Conservation (phyloP, 2,329 filamentous ascomycete species). For the Aspergillus alliaceus region DNA sequence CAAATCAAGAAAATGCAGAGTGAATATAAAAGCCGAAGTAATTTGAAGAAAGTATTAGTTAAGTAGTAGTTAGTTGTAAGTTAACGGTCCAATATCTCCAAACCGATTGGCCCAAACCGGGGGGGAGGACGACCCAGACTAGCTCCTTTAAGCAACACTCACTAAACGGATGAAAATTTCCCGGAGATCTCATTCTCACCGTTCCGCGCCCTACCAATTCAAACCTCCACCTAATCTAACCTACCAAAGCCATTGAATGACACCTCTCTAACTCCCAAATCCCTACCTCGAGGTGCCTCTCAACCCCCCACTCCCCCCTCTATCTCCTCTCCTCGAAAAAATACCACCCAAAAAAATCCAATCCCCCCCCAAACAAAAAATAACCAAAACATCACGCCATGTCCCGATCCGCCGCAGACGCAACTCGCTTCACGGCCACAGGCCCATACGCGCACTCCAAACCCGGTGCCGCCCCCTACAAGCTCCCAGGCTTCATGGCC, state of each 20-base stretch:
- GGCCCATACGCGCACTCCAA: slow-evolving; percentile 50
- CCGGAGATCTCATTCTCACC: slow-evolving; percentile 11
- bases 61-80: no score
- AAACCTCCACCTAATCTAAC: not conserved
- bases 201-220: not conserved
- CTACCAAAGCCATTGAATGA: not conserved
- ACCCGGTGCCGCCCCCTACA: slow-evolving; percentile 31
- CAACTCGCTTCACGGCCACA: slow-evolving; percentile 53
- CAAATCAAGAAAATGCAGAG: no score
- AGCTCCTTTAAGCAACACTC: not conserved
- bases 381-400: slow-evolving; percentile 25
- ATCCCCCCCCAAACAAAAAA: not conserved
- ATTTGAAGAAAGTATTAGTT: no score
- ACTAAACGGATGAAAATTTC: slow-evolving; percentile 15
- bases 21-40: no score
- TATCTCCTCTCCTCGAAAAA: not conserved
- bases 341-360: not conserved
- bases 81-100: not conserved
- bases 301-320: not conserved
- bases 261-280: not conserved
- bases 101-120: not conserved
- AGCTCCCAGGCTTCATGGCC: slow-evolving; percentile 30
- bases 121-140: not conserved
- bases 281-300: not conserved
- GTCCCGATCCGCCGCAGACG: slow-evolving; percentile 50